Evolutionary conservation across 2,329 filamentous ascomycete species (phyloP), one percentile per base, ranked within the genome.

Genomic region (Graphilbum fragrans): DNA sequence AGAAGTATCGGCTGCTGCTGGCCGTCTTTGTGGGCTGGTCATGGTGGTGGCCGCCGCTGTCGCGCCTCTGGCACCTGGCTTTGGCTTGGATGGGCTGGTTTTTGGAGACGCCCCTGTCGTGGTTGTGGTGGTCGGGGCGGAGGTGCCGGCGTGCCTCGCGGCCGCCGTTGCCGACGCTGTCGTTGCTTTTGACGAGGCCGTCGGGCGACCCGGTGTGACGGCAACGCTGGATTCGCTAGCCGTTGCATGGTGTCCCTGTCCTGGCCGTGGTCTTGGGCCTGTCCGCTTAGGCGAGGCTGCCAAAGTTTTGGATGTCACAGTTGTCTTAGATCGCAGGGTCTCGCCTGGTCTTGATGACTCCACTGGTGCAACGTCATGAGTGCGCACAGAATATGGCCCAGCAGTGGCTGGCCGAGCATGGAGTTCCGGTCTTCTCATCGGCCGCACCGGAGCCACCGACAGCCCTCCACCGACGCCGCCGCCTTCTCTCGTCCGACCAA

Each of bases 371-470:
- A 55, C 57, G 39, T 69, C 66, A 39, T 72, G 69, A n/a, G 65
- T 65, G 48, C 77, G 64, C 10, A 77, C 68, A 18, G 77, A 80
- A 53, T 81, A 81, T 0, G 77, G 77, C 0, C 77, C 77, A 11
- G 77, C 77, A 12, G 77, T 81, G 12, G 77, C 77, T 27, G 77
- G 77, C 43, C 77, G 66, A 22, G 70, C 62, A 35, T 67, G 67
- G 50, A 74, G 62, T 42, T 80, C 76, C 3, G 75, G 74, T 34
- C 72, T 64, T 49, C 67, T 70, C 34, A 67, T 64, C 37, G 77
- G 77, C 42, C 77, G 65, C 67, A 80, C 74, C 1, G 77, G 77
- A 22, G 77, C 76, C 36, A 72, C 73, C 10, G 76, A 80, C 58
- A 81, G 69, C 29, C 76, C 75, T 16, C 71, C 70, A 23, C 72